Conservation (phyloP, 352 stramenopile genomes). For the Thalassiosira mediterranea region DNA sequence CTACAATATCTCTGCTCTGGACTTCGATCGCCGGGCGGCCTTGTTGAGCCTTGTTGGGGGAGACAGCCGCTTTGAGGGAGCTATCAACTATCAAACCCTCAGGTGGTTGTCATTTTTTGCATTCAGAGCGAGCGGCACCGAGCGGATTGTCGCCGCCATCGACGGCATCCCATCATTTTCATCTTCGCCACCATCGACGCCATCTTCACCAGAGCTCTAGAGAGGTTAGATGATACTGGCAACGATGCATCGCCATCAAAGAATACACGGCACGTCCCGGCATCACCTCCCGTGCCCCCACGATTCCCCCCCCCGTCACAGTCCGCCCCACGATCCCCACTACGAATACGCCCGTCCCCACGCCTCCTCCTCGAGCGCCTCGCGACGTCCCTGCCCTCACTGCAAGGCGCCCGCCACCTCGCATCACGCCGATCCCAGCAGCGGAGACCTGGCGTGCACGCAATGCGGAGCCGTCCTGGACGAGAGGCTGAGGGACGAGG, state of each 20-base stretch:
- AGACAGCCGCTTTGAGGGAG: too few species aligned
- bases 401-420: slow-evolving; percentile 21
- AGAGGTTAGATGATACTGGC: too few species aligned
- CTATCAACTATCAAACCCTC: too few species aligned
- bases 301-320: slow-evolving; percentile 5
- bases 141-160: too few species aligned
- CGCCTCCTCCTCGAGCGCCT: neutral
- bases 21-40: too few species aligned
- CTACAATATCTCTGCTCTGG: too few species aligned
- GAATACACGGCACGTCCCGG: neutral
- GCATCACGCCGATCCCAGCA: slow-evolving; percentile 11
- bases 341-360: slow-evolving; percentile 13
- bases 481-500: slow-evolving; percentile 48
- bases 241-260: slow-evolving; percentile 7
- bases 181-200: too few species aligned
- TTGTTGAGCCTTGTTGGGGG: too few species aligned
- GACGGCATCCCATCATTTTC: too few species aligned
- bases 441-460: slow-evolving; percentile 72
- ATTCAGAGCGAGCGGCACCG: too few species aligned
- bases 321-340: slow-evolving; percentile 2
- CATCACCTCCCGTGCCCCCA: neutral
- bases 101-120: too few species aligned
- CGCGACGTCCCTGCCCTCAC: slow-evolving; percentile 23
- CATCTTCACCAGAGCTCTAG: too few species aligned
- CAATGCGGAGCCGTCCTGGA: slow-evolving; percentile 75